Evolutionary conservation across 2,329 filamentous ascomycete genomes (phyloP), one percentile per base, ranked within the genome.

Genomic region (Curvularia verruculosa): DNA sequence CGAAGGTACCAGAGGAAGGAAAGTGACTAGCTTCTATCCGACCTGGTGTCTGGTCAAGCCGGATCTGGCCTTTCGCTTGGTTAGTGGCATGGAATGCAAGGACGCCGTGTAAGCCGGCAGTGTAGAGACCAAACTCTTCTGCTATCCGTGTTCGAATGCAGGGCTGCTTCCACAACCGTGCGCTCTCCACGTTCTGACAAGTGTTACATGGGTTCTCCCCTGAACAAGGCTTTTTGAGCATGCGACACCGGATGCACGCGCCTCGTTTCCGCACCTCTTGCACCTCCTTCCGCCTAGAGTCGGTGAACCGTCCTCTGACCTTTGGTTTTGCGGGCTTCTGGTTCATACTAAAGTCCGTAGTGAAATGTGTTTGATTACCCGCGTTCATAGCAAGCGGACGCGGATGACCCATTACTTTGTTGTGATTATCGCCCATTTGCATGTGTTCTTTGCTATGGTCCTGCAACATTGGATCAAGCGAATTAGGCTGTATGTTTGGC

Each of bases 151-250:
- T 85, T 13, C 85, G 79, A 43, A 87, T 80, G 61, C 85, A 87
- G 7, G 81, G 82, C 56, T 83, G 80, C 65, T 86, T 87, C 85
- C 85, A 87, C 19, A 87, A 64, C 39, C 85, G 80, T 34, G 85
- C 85, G 56, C 81, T 84, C 65, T 86, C 84, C n/a, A 87, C 82
- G 58, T 81, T 82, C 49, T 79, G 78, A 61, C 85, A 87, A 9
- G 84, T 85, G 24, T 77, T 82, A 68, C 85, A 87, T 15, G 85
- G 85, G 37, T 79, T 85, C 19, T 84, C 84, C 31, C 83, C 83
- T 8, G 85, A 87, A 64, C 85, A 87, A 44, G 84, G 83, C 65
- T 87, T 87, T 74, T 87, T 87, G 23, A 87, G 75, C 85, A 87
- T 87, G 13, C 85, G 83, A 68, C 85, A 87, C 31, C 85, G 82